phyloP scores from a whole-genome alignment of 768 basidiomycete species.

The Rhizopogon vinicolor region DNA sequence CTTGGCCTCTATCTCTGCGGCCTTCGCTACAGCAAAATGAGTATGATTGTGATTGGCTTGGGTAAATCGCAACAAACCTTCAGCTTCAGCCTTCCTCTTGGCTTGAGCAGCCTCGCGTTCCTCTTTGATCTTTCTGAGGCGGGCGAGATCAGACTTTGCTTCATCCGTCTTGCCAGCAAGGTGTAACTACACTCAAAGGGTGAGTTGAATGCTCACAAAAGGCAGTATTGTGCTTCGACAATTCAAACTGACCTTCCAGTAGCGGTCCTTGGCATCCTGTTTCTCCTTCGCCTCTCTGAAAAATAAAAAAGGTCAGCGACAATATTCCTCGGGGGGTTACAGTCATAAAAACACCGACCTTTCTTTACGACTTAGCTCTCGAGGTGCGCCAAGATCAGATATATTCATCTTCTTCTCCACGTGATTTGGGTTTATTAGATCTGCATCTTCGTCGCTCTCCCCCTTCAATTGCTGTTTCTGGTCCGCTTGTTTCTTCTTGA shows the following conservation, averaged over 20 bases:
- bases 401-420: slow-evolving; percentile 72
- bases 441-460: slow-evolving; percentile 58
- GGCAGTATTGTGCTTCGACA: background rate
- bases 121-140: slow-evolving; percentile 79
- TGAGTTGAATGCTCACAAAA: background rate
- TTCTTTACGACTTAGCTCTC: slow-evolving; percentile 61
- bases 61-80: slow-evolving; percentile 46
- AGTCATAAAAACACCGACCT: slow-evolving; percentile 34
- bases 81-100: slow-evolving; percentile 84
- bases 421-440: slow-evolving; percentile 78
- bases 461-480: slow-evolving; percentile 34
- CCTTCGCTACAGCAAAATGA: slow-evolving; percentile 45
- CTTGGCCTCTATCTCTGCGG: slow-evolving; percentile 60
- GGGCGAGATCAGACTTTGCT: slow-evolving; percentile 83
- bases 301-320: background rate
- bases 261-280: slow-evolving; percentile 80
- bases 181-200: slow-evolving; percentile 46
- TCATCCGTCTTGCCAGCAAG: slow-evolving; percentile 83
- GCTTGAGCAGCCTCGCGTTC: slow-evolving; percentile 87
- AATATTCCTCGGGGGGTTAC: background rate
- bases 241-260: slow-evolving; percentile 65
- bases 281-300: slow-evolving; percentile 88
- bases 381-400: slow-evolving; percentile 62
- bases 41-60: background rate
- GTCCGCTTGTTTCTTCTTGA: slow-evolving; percentile 78